Evolutionary conservation across 1,139 yeast species (phyloP).

Genomic region (Protomyces pachydermus): DNA sequence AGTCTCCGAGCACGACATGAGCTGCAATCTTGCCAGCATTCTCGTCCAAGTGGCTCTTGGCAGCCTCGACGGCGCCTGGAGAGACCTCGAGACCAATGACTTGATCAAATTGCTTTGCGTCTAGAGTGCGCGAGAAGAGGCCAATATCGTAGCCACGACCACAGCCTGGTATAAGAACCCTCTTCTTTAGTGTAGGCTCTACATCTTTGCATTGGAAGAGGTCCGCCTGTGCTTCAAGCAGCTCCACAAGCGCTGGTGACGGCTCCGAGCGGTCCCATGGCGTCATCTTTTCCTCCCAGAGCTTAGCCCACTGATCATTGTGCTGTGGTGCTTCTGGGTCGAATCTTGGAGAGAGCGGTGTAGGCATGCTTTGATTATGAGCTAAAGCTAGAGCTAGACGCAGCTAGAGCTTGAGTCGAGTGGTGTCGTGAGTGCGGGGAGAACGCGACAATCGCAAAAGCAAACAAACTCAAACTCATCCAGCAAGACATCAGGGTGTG

Average conservation of each 20-base stretch:
- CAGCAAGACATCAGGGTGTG: too few species aligned
- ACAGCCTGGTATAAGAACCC: slow-evolving; percentile 8
- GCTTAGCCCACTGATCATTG: background rate
- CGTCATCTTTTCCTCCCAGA: background rate
- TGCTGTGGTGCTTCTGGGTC: background rate
- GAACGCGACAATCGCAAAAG: too few species aligned
- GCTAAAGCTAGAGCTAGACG: too few species aligned
- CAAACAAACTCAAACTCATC: too few species aligned
- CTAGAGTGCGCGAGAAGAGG: background rate
- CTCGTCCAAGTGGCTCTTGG: background rate
- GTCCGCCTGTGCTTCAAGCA: background rate
- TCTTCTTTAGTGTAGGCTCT: background rate
- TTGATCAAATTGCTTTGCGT: background rate
- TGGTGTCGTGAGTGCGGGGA: too few species aligned
- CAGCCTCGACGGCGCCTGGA: background rate
- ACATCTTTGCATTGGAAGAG: background rate
- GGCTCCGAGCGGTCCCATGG: background rate
- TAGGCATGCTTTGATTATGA: background rate
- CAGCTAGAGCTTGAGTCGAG: too few species aligned
- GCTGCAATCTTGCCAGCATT: background rate
- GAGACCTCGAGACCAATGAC: slow-evolving; percentile 6
- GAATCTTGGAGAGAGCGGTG: background rate
- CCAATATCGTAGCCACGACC: slow-evolving; percentile 16
- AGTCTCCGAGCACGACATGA: background rate
- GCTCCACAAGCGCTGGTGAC: slow-evolving; percentile 1